Evolutionary conservation across 208 protist genomes (phyloP).

Genomic region (Leishmania tarentolae): DNA sequence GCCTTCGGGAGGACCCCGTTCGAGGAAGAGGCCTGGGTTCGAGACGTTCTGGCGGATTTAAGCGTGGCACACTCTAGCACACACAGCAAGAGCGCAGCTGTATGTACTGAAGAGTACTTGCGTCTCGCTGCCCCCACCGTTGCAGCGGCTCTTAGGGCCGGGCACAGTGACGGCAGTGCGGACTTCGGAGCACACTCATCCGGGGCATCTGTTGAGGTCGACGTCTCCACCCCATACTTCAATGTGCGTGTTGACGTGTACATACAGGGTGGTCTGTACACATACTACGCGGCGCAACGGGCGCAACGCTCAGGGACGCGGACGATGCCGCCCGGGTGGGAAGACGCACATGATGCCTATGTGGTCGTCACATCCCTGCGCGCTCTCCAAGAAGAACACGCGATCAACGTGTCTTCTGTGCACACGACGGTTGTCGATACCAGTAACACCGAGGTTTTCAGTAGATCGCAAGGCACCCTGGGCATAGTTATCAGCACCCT

Average conservation of each 20-base stretch:
- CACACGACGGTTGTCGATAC: not conserved
- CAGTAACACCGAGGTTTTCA: not conserved
- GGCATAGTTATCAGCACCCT: slow-evolving; percentile 1
- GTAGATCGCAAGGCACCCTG: not conserved
- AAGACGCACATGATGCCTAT: slow-evolving; percentile 16
- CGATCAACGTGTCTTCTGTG: not conserved
- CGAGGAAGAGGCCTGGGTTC: slow-evolving; percentile 48
- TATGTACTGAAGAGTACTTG: not conserved
- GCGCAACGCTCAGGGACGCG: not conserved
- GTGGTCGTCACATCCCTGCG: slow-evolving; percentile 18
- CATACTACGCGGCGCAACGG: slow-evolving; percentile 5
- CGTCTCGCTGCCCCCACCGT: slow-evolving; percentile 1
- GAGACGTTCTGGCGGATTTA: slow-evolving; percentile 15
- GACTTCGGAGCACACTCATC: not conserved
- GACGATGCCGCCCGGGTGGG: not conserved
- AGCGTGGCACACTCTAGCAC: not conserved
- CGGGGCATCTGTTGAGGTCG: not conserved
- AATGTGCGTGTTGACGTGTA: slow-evolving; percentile 1
- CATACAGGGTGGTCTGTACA: slow-evolving; percentile 1
- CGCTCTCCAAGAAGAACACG: slow-evolving; percentile 16
- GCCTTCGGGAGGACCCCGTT: slow-evolving; percentile 22
- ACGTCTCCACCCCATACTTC: slow-evolving; percentile 2
- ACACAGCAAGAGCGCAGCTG: not conserved
- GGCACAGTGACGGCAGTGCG: not conserved
- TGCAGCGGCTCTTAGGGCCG: slow-evolving; percentile 1